Base-by-base conservation (phyloP, 495 filamentous ascomycete genomes). In the Thozetella sp. region DNA sequence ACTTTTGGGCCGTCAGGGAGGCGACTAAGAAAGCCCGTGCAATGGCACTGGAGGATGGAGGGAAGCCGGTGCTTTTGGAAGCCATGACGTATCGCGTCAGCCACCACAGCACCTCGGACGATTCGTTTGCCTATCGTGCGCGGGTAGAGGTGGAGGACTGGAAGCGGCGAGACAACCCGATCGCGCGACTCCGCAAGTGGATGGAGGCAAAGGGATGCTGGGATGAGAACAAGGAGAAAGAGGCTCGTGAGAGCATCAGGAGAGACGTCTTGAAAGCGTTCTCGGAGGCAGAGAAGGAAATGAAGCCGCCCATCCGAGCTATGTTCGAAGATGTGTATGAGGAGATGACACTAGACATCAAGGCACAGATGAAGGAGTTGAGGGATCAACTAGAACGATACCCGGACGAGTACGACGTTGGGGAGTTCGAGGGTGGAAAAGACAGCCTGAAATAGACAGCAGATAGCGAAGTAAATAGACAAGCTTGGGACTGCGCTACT, bases 51-150 rank as follows among this genome's bases (percentile, higher is more conserved):
- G 79, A 87, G 51, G 87, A 90, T 54, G 92, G 91, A 34, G 91
- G 92, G 2, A 85, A 83, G 59, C 92, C 90, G 0, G 86, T 99
- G 0, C 75, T 99, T 2, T 89, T 99, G 53, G 95, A 99, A 76
- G 93, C 92, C 20, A 97, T 99, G 95, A 93, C 90, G 25, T 99
- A 99, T 72, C 93, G 95, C 17, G 93, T 99, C 50, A 91, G 88
- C 30, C 95, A 99, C 71, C 95, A 99, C 75, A 97, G 93, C 73
- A 99, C 95, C 0, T 92, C 88, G n/a, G 95, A 99, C 65, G 95
- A 99, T 68, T 93, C 90, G 34, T 98, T 97, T 68, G 94, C 94
- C 1, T 99, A 99, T 73, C 92, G 95, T 19, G 93, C 94, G 0
- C 84, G 86, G 24, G 90, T 97, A 0, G 95, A 99, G 66, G 95